Conservation (phyloP, 495 filamentous ascomycete genomes). For the Chaetomidium leptoderma region DNA sequence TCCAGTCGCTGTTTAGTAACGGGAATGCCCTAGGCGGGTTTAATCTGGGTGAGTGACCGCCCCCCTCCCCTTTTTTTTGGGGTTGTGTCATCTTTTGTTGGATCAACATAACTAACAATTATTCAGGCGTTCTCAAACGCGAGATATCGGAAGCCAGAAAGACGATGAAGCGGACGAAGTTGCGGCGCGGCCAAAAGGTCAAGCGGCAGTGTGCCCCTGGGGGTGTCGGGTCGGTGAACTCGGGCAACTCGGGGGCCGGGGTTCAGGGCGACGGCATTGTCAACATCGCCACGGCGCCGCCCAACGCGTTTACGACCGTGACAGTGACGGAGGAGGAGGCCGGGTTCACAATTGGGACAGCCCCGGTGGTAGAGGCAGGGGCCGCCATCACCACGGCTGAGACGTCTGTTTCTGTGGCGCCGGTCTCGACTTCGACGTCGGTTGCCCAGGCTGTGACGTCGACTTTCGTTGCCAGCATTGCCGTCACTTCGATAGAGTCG, state of each 20-base stretch:
- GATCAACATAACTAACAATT: constrained; percentile 13
- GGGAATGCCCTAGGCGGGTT: constrained; percentile 33
- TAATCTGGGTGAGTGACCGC: constrained; percentile 35
- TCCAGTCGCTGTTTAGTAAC: constrained; percentile 36
- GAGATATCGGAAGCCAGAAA: constrained; percentile 30
- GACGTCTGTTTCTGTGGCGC: constrained; percentile 3
- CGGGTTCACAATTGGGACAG: constrained; percentile 12
- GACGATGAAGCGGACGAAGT: constrained; percentile 28
- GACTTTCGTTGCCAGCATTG: background rate
- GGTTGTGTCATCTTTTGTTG: no score
- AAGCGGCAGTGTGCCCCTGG: constrained; percentile 20
- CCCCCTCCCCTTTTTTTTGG: background rate
- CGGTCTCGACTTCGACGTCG: background rate
- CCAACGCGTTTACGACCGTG: background rate
- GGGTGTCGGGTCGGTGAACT: background rate
- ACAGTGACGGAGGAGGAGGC: background rate
- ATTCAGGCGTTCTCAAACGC: constrained; percentile 36
- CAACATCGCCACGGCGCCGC: constrained; percentile 3
- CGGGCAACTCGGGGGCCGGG: background rate
- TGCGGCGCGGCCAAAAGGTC: constrained; percentile 19
- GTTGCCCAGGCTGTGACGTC: background rate
- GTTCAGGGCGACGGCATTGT: background rate
- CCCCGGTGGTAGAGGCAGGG: background rate
- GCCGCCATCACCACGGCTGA: constrained; percentile 8
- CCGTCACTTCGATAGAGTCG: constrained; percentile 4